Evolutionary conservation across 768 basidiomycete species (phyloP).

Genomic region (Mycena albidolilacea): DNA sequence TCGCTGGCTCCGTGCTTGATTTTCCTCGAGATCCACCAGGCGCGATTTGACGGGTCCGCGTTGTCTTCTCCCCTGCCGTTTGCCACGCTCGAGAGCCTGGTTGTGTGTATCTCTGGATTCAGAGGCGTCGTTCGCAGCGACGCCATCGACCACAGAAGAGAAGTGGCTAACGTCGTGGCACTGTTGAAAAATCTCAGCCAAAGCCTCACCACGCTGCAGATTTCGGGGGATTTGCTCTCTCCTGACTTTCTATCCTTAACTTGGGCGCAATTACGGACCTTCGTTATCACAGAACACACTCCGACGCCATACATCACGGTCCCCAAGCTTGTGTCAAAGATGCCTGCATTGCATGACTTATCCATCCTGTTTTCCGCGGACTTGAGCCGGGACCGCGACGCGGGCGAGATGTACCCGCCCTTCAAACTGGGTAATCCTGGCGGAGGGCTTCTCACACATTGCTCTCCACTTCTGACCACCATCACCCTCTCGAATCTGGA

Average conservation of each 20-base stretch:
- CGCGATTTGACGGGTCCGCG: too few relatives aligned
- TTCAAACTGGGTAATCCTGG: constrained; percentile 17
- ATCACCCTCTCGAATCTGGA: constrained; percentile 24
- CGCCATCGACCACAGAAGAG: too few relatives aligned
- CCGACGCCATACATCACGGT: constrained; percentile 24
- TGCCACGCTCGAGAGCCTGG: too few relatives aligned
- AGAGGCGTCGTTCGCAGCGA: too few relatives aligned
- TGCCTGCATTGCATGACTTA: constrained; percentile 16
- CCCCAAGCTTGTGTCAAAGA: constrained; percentile 12
- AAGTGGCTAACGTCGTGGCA: background rate
- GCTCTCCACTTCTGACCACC: background rate
- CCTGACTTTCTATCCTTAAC: background rate
- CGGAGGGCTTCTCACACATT: background rate
- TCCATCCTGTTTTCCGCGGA: constrained; percentile 18
- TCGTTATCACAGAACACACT: constrained; percentile 26
- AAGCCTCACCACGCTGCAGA: background rate
- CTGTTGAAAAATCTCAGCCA: background rate
- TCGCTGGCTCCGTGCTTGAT: too few relatives aligned
- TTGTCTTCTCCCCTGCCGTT: background rate
- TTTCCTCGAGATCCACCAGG: too few relatives aligned
- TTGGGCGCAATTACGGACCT: constrained; percentile 3
- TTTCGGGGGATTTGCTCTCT: constrained; percentile 23
- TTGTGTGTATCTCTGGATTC: too few relatives aligned
- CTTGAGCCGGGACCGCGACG: constrained; percentile 11
- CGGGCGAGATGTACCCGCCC: constrained; percentile 5